These are phyloP conservation scores for Gymnopilus junonius DNA, from an alignment of 768 basidiomycete species.

Conservation along the genomic window DNA sequence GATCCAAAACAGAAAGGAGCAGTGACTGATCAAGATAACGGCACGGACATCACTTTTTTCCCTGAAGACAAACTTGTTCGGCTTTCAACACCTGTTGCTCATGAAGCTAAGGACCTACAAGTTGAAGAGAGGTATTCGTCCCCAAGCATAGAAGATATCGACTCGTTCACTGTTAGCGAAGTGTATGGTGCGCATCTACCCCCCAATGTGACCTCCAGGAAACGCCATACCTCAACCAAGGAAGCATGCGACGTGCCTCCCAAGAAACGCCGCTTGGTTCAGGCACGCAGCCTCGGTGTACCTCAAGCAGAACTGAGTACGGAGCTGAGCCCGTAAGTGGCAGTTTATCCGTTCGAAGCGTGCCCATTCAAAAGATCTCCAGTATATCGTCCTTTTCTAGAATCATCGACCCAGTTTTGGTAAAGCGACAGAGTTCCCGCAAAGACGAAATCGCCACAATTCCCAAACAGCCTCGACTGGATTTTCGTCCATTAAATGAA, in stretches of 20 bases:
- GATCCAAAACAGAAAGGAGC: slow-evolving; percentile 10
- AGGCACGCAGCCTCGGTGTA: slow-evolving; percentile 13
- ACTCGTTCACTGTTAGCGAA: slow-evolving; percentile 25
- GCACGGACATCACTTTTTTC: neutral
- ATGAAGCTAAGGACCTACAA: neutral
- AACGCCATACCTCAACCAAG: slow-evolving; percentile 9
- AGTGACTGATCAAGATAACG: slow-evolving; percentile 15
- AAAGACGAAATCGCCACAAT: neutral
- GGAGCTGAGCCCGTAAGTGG: slow-evolving; percentile 26
- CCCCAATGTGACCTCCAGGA: neutral
- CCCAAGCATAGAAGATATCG: slow-evolving; percentile 23
- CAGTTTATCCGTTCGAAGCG: neutral
- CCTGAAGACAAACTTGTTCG: neutral
- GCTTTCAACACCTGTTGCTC: neutral
- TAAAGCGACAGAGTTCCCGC: neutral
- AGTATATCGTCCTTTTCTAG: slow-evolving; percentile 26
- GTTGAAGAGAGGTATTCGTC: slow-evolving; percentile 11
- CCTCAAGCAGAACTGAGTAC: slow-evolving; percentile 5
- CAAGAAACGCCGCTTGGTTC: slow-evolving; percentile 8
- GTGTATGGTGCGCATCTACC: slow-evolving; percentile 2
- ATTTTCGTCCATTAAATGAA: slow-evolving; percentile 18
- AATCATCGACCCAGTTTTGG: neutral
- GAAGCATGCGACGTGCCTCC: neutral
- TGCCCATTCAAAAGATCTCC: neutral
- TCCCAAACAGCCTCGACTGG: slow-evolving; percentile 16